Evolutionary conservation across 2,329 filamentous ascomycete species (phyloP), one percentile per base, ranked within the genome.

Genomic region (Pestalotiopsis sp.): DNA sequence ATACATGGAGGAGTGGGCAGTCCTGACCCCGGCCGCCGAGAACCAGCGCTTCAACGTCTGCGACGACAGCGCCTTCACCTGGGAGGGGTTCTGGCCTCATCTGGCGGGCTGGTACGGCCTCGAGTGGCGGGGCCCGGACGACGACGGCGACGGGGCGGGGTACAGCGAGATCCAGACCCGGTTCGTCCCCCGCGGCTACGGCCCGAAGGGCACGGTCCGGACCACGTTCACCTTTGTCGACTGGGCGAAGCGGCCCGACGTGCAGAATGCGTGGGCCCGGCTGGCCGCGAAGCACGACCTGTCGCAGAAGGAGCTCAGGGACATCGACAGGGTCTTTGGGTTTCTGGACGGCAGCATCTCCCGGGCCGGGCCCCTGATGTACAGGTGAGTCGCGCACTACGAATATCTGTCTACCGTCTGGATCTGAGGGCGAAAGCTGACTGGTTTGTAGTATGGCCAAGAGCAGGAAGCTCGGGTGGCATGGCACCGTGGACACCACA

Each of bases 1-100:
- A 0, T 84, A 85, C 68, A 78, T 87, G 31, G 78, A 77, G 17
- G 84, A 86, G 73, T 88, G 84, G 84, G 81, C 81, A 0, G 83
- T 82, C 0, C 73, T 88, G 23, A 81, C 78, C 1, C 78, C 79
- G 0, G 74, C 74, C 4, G 79, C 81, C 9, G 75, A 72, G 65
- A 80, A 86, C 69, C 74, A 87, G 72, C 81, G 79, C 17, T 87
- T 87, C 76, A 88, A 88, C 69, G 81, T 81, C 0, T 75, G 75
- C 39, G 85, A 88, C 64, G 81, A 80, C 4, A 79, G 76, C 14
- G 76, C 78, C 0, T 81, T 86, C 23, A 83, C 81, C 1, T 86
- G 82, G 81, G 83, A 83, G 1, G 78, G 80, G 27, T 81, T 86
- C 68, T 87, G 83, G 81, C 80, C 82, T 0, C 80, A 81, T 69